phyloP scores from a whole-genome alignment of 495 filamentous ascomycete species.

The Talaromyces nanjingensis region DNA sequence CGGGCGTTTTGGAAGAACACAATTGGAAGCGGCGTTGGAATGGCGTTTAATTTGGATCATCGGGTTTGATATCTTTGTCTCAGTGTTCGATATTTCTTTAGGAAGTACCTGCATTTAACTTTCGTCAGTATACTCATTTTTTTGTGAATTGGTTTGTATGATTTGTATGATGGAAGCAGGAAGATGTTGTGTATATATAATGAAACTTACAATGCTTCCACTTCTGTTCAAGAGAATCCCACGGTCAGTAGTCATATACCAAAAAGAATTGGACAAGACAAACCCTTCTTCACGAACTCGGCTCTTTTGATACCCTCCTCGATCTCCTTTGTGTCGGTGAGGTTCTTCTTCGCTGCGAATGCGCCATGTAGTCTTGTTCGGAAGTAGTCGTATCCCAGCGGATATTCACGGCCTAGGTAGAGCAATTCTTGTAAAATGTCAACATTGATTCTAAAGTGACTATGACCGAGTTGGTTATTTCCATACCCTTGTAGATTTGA shows the following conservation, averaged over 20 bases:
- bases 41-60: slow-evolving; percentile 16
- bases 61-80: slow-evolving; percentile 67
- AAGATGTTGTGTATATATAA: neutral
- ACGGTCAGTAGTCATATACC: neutral
- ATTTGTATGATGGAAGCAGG: neutral
- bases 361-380: slow-evolving; percentile 73
- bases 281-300: slow-evolving; percentile 87
- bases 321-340: slow-evolving; percentile 70
- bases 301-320: slow-evolving; percentile 65
- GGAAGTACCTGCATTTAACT: slow-evolving; percentile 62
- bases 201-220: slow-evolving; percentile 77
- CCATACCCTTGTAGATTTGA: slow-evolving; percentile 79
- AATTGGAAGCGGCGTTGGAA: neutral
- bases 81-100: slow-evolving; percentile 88
- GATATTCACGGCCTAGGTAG: slow-evolving; percentile 78
- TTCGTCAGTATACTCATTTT: too few species aligned
- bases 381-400: slow-evolving; percentile 81
- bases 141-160: neutral
- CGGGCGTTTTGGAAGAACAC: neutral
- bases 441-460: neutral
- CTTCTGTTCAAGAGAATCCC: slow-evolving; percentile 45
- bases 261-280: slow-evolving; percentile 10
- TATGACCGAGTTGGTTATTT: neutral
- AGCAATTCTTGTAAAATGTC: slow-evolving; percentile 59
- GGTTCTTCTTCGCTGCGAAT: slow-evolving; percentile 63